A percentile compares a stretch with the other conserved stretches of the same genome.
Conservation (phyloP, 768 basidiomycete species). For the Hygrophoropsis aurantiaca region DNA sequence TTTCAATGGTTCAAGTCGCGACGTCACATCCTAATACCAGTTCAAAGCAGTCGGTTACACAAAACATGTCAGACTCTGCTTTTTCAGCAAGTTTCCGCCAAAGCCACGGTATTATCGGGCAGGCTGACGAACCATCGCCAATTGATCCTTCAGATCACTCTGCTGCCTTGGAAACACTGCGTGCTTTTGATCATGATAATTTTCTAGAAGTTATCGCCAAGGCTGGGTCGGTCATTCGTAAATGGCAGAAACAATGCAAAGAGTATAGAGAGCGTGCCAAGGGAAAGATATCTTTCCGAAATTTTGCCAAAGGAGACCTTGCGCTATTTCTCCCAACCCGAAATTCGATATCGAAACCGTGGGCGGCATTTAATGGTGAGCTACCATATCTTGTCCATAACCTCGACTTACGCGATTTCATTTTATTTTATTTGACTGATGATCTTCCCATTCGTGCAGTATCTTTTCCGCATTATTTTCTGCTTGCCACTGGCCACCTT, state of each 20-base stretch:
- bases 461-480: constrained; percentile 96
- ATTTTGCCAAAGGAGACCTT: constrained; percentile 93
- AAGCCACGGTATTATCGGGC: constrained; percentile 47
- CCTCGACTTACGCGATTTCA: neutral
- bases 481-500: constrained; percentile 82
- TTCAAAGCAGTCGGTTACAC: constrained; percentile 40
- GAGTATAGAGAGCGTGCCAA: constrained; percentile 94
- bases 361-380: constrained; percentile 98
- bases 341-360: constrained; percentile 89
- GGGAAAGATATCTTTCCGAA: constrained; percentile 94
- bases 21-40: constrained; percentile 48
- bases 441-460: constrained; percentile 52
- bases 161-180: constrained; percentile 66
- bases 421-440: constrained; percentile 15
- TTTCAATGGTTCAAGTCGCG: constrained; percentile 61
- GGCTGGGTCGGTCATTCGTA: constrained; percentile 83
- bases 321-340: constrained; percentile 95
- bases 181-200: constrained; percentile 79
- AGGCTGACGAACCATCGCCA: constrained; percentile 63
- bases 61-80: constrained; percentile 47
- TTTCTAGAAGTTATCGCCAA: constrained; percentile 84
- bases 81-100: constrained; percentile 49
- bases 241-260: constrained; percentile 98
- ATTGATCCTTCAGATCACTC: constrained; percentile 76
- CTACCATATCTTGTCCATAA: neutral